Evolutionary conservation across 108 stramenopile genomes (phyloP).

Genomic region (Cyclotella kingstonii): DNA sequence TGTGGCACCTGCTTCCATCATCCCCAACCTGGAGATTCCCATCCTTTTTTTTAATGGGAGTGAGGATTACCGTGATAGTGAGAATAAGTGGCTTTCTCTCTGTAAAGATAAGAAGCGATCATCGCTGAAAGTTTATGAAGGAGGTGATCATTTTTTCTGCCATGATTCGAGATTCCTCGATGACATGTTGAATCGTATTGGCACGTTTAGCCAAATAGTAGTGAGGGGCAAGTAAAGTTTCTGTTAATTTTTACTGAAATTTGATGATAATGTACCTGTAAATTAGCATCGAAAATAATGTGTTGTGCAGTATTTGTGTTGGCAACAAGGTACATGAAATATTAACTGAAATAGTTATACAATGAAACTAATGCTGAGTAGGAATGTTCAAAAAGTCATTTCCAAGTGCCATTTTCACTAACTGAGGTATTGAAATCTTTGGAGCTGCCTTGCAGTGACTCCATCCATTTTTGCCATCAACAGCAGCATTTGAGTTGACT

Average conservation of each 20-base stretch:
- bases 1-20: conserved; percentile 50
- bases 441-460: conserved; percentile 34
- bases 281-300: too few relatives aligned
- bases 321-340: too few relatives aligned
- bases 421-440: conserved; percentile 49
- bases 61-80: conserved; percentile 60
- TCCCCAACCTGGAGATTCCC: conserved; percentile 45
- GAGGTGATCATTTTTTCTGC: conserved; percentile 62
- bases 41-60: conserved; percentile 59
- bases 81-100: conserved; percentile 51
- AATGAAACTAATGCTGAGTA: too few relatives aligned
- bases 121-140: conserved; percentile 57
- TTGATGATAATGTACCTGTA: too few relatives aligned
- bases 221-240: too few relatives aligned
- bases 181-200: conserved; percentile 47
- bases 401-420: conserved; percentile 43
- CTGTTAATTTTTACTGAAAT: too few relatives aligned
- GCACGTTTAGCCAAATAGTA: conserved; percentile 32
- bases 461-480: conserved; percentile 39
- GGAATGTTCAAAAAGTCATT: too few relatives aligned
- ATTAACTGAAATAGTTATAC: too few relatives aligned
- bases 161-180: conserved; percentile 56
- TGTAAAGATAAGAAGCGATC: conserved; percentile 42
- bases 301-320: too few relatives aligned
- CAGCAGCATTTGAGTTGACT: conserved; percentile 54